Evolutionary conservation across 345 rosid genomes (phyloP), one percentile per base, ranked within the genome.

Genomic region (Aquilaria sinensis): DNA sequence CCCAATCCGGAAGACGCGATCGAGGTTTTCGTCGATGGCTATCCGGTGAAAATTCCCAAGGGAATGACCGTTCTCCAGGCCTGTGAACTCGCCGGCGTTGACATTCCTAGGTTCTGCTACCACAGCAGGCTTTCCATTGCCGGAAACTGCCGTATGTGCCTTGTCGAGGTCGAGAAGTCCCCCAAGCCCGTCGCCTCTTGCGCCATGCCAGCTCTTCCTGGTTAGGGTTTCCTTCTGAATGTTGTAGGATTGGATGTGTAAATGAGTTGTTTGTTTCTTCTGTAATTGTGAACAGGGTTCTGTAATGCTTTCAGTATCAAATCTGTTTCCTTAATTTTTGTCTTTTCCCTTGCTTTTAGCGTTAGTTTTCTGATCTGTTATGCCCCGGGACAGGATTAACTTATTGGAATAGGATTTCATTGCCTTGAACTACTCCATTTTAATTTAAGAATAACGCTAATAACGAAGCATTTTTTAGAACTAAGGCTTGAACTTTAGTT

Each of bases 201-300:
- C 60, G 99, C 99, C 63, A 94, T 94, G 99, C 99, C 99, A 0
- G 99, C 99, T 2, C 97, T 94, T 68, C 99, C 99, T 0, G 97
- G 99, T 93, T 64, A 59, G 82, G 14, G 31, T 23, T 65, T 23
- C 5, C 43, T 37, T 37, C 43, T 37, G 43, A 37, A 37, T 56
- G 9, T 37, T 3, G 1, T 52, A 4, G 31, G 7, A 4, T 37
- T 37, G 43, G 8, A 37, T 37, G 5, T 37, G 2, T 37, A 37
- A 37, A 4, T 37, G 5, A 37, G 43, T 3, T 37, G 43, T 37
- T 37, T 37, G 43, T 37, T 37, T 37, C 1, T 37, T 2, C 43
- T 37, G 43, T 5, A 37, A 37, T 37, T 37, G 43, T 5, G 43
- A 37, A 4, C 43, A 37, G 43, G 7, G 43, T 3, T 37, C 43